A percentile compares a stretch with the other conserved stretches of the same genome.
These are phyloP conservation scores for Anthoceros angustus DNA, from an alignment of 225 moss, liverwort and hornwort species.

Conservation along the genomic window DNA sequence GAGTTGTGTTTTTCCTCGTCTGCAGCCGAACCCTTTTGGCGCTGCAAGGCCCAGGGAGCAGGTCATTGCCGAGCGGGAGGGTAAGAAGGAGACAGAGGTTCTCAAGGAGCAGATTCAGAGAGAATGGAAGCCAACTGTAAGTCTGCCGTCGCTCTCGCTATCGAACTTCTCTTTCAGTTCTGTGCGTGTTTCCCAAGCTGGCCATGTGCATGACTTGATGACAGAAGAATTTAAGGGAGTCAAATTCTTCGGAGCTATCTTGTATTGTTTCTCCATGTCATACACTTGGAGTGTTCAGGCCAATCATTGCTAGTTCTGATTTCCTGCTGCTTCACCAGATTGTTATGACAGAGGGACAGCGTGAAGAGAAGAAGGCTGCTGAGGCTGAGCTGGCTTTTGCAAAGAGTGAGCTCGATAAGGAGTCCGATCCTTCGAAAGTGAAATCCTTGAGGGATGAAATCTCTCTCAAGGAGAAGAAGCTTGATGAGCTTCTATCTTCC, in stretches of 20 bases:
- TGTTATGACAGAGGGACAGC: constrained; percentile 73
- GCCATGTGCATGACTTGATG: too few relatives aligned
- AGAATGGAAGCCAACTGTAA: constrained; percentile 98
- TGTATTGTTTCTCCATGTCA: background rate
- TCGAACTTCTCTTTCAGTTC: background rate
- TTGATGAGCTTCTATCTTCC: constrained; percentile 57
- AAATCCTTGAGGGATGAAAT: constrained; percentile 76
- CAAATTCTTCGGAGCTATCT: background rate
- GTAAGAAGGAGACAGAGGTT: constrained; percentile 91
- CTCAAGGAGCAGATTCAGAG: constrained; percentile 82
- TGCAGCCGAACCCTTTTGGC: constrained; percentile 96
- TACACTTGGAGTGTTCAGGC: background rate
- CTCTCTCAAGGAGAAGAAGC: constrained; percentile 44
- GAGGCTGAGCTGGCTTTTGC: constrained; percentile 88
- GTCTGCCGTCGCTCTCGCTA: background rate
- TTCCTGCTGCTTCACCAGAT: constrained; percentile 27
- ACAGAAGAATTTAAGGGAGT: too few relatives aligned
- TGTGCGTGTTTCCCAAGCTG: too few relatives aligned
- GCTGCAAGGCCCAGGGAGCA: constrained; percentile 97
- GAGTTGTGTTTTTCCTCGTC: background rate
- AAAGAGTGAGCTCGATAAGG: constrained; percentile 82
- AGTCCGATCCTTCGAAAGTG: constrained; percentile 71
- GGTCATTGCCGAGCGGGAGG: constrained; percentile 94
- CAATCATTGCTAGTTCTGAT: background rate
- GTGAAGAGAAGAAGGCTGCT: constrained; percentile 87